These are phyloP conservation scores for Houttuynia cordata DNA, from an alignment of 164 flowering plant species.

Conservation along the genomic window DNA sequence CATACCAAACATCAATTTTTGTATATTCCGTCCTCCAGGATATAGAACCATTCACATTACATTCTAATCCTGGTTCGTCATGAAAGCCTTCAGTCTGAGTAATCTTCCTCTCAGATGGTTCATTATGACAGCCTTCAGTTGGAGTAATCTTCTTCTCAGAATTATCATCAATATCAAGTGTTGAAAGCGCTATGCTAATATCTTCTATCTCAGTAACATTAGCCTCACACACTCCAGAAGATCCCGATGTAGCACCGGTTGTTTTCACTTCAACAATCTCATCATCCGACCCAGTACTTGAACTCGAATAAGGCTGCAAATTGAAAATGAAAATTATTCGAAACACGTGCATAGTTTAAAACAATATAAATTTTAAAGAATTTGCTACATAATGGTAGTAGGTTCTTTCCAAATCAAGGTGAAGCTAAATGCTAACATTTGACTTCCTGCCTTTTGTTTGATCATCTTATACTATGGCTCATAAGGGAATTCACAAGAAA, in stretches of 20 bases:
- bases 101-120: neutral
- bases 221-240: neutral
- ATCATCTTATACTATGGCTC: no score
- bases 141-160: neutral
- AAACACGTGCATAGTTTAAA: neutral
- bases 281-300: slow-evolving; percentile 60
- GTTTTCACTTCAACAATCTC: slow-evolving; percentile 26
- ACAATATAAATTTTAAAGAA: neutral
- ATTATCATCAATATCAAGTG: slow-evolving; percentile 3
- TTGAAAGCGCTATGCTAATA: slow-evolving; percentile 32
- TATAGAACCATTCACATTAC: slow-evolving; percentile 12
- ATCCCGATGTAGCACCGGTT: slow-evolving; percentile 7
- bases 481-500: neutral
- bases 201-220: slow-evolving; percentile 17
- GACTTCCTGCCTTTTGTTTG: no score
- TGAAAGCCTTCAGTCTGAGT: neutral
- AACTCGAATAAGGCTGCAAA: slow-evolving; percentile 13
- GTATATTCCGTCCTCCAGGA: slow-evolving; percentile 63
- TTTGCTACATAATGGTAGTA: no score
- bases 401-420: no score
- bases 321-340: neutral
- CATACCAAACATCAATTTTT: slow-evolving; percentile 76
- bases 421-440: no score
- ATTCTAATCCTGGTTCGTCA: neutral
- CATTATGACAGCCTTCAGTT: slow-evolving; percentile 1